Evolutionary conservation across 2,329 filamentous ascomycete genomes (phyloP).

Genomic region (Talaromyces rugulosus): DNA sequence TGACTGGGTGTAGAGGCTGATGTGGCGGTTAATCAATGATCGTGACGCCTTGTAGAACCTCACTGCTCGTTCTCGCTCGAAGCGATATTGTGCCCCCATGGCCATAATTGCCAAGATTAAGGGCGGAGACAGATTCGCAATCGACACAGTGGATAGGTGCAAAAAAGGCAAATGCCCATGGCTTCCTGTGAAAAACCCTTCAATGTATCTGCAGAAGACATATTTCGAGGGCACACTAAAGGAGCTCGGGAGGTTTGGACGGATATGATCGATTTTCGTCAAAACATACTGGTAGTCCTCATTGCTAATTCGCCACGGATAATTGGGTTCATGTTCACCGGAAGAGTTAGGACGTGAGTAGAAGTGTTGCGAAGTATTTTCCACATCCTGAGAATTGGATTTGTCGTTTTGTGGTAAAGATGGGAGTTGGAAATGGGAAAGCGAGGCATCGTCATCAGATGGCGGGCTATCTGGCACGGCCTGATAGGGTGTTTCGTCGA

Average conservation of each 20-base stretch:
- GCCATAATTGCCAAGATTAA: conserved; percentile 5
- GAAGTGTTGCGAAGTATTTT: not conserved
- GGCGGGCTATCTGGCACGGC: conserved; percentile 4
- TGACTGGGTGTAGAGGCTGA: not conserved
- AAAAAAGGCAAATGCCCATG: conserved; percentile 8
- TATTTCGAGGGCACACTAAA: conserved; percentile 9
- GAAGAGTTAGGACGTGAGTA: conserved; percentile 6
- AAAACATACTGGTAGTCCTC: conserved; percentile 2
- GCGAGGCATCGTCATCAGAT: conserved; percentile 9
- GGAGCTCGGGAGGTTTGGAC: conserved; percentile 2
- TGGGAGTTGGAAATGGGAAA: conserved; percentile 10
- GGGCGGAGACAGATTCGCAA: conserved; percentile 7
- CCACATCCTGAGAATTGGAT: conserved; percentile 7
- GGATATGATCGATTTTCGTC: conserved; percentile 2
- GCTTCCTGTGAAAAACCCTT: conserved; percentile 10
- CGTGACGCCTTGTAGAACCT: conserved; percentile 9
- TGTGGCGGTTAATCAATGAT: conserved; percentile 8
- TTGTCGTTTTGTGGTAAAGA: conserved; percentile 9
- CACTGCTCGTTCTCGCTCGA: conserved; percentile 9
- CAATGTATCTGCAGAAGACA: conserved; percentile 9
- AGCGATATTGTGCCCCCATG: conserved; percentile 10
- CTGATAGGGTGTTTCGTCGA: conserved; percentile 1
- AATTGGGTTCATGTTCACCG: conserved; percentile 4
- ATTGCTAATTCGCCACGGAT: conserved; percentile 11
- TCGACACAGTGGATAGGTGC: conserved; percentile 2